These are phyloP conservation scores for Phaeosphaeria sp. DNA, from an alignment of 2,329 filamentous ascomycete species.

Conservation along the genomic window DNA sequence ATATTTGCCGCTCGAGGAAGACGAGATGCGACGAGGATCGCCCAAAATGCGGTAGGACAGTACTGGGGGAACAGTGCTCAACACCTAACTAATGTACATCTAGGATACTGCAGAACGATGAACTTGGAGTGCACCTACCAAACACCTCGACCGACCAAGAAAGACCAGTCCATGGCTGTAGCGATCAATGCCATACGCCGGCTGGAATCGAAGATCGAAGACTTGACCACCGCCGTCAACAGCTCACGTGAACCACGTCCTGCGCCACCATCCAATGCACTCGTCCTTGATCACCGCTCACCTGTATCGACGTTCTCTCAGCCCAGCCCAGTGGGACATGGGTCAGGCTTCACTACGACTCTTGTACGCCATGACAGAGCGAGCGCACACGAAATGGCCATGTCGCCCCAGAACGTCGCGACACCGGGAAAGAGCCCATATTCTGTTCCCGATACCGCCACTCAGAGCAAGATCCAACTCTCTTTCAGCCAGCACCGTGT, in stretches of 20 bases:
- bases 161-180: slow-evolving; percentile 61
- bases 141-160: slow-evolving; percentile 61
- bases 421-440: slow-evolving; percentile 36
- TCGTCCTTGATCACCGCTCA: slow-evolving; percentile 31
- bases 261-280: slow-evolving; percentile 12
- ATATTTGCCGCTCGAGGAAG: slow-evolving; percentile 61
- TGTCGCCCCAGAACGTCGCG: slow-evolving; percentile 34
- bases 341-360: slow-evolving; percentile 9
- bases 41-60: slow-evolving; percentile 52
- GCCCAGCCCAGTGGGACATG: slow-evolving; percentile 31
- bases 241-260: slow-evolving; percentile 19
- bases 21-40: slow-evolving; percentile 63
- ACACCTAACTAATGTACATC: background rate
- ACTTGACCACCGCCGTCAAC: slow-evolving; percentile 50
- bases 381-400: slow-evolving; percentile 30
- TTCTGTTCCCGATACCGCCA: slow-evolving; percentile 24
- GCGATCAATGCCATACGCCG: slow-evolving; percentile 63
- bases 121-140: slow-evolving; percentile 61
- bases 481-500: slow-evolving; percentile 62
- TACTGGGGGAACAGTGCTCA: background rate
- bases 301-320: slow-evolving; percentile 37
- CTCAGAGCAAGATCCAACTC: slow-evolving; percentile 41
- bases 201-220: slow-evolving; percentile 61
- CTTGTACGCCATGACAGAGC: slow-evolving; percentile 23
- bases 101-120: slow-evolving; percentile 55